A percentile compares a stretch with the other conserved stretches of the same genome.
Evolutionary conservation across 2,329 filamentous ascomycete genomes (phyloP).

Genomic region (Claviceps arundinis): DNA sequence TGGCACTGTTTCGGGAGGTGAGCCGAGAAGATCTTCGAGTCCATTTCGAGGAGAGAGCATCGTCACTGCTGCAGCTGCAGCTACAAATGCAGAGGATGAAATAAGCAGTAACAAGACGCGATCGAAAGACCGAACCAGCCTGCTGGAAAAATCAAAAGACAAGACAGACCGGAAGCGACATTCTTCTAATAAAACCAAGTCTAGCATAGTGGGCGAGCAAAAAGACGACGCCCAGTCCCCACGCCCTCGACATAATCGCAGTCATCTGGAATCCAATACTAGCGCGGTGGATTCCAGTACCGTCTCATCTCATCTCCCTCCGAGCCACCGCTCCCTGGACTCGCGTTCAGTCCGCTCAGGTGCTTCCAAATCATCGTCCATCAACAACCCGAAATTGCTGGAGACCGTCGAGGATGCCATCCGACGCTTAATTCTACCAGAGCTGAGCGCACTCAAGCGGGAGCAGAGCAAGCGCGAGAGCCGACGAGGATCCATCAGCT

Average conservation of each 20-base stretch:
- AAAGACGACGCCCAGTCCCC: conserved; percentile 33
- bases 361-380: conserved; percentile 57
- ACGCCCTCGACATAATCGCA: conserved; percentile 36
- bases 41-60: conserved; percentile 26
- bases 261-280: conserved; percentile 37
- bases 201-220: conserved; percentile 34
- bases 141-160: conserved; percentile 28
- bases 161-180: conserved; percentile 36
- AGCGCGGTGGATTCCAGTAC: conserved; percentile 42
- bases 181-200: conserved; percentile 29
- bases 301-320: conserved; percentile 38
- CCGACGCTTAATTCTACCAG: conserved; percentile 75
- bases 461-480: conserved; percentile 71
- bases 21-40: conserved; percentile 27
- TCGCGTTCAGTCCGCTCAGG: conserved; percentile 38
- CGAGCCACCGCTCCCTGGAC: conserved; percentile 42
- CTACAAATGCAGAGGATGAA: conserved; percentile 23
- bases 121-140: conserved; percentile 29
- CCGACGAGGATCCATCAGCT: conserved; percentile 50
- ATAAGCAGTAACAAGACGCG: conserved; percentile 31
- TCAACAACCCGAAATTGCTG: conserved; percentile 83
- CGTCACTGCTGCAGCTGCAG: conserved; percentile 21
- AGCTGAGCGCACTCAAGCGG: conserved; percentile 81
- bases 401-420: conserved; percentile 92
- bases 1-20: conserved; percentile 35